Conservation (phyloP, 2,329 filamentous ascomycete genomes). For the Pyrenophora teres region DNA sequence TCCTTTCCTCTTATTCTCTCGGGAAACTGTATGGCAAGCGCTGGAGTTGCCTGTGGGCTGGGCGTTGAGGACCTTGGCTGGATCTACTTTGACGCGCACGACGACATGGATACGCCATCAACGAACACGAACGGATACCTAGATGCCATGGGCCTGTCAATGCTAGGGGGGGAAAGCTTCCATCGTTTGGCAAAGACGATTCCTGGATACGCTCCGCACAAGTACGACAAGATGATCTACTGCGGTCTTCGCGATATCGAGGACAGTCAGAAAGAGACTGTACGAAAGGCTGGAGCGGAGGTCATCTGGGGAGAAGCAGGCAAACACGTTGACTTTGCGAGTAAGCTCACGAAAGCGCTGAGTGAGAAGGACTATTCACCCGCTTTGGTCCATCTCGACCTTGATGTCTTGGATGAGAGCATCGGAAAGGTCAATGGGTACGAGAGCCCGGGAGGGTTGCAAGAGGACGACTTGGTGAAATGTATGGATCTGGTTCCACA, state of each 20-base stretch:
- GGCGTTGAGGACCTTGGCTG: constrained; percentile 33
- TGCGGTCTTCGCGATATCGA: neutral
- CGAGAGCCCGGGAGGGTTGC: constrained; percentile 13
- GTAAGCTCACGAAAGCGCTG: neutral
- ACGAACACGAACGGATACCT: constrained; percentile 47
- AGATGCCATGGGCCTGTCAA: constrained; percentile 46
- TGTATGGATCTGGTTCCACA: constrained; percentile 16
- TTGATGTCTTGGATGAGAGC: neutral
- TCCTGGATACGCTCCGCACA: constrained; percentile 30
- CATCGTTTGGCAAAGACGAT: constrained; percentile 39
- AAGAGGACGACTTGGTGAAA: constrained; percentile 17
- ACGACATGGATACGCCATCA: constrained; percentile 48
- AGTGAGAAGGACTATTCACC: neutral
- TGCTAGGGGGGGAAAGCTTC: constrained; percentile 45
- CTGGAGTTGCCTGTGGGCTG: constrained; percentile 47
- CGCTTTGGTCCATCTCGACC: neutral
- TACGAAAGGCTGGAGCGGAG: neutral
- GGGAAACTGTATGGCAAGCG: constrained; percentile 48
- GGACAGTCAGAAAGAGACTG: neutral
- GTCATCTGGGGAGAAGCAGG: constrained; percentile 1
- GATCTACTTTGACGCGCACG: constrained; percentile 54
- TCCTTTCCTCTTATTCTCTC: constrained; percentile 50
- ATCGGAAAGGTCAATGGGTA: neutral
- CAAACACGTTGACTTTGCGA: neutral
- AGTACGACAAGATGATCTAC: constrained; percentile 12